Conservation (phyloP, 257 asterid species). For the Solanum gandarillasii region DNA sequence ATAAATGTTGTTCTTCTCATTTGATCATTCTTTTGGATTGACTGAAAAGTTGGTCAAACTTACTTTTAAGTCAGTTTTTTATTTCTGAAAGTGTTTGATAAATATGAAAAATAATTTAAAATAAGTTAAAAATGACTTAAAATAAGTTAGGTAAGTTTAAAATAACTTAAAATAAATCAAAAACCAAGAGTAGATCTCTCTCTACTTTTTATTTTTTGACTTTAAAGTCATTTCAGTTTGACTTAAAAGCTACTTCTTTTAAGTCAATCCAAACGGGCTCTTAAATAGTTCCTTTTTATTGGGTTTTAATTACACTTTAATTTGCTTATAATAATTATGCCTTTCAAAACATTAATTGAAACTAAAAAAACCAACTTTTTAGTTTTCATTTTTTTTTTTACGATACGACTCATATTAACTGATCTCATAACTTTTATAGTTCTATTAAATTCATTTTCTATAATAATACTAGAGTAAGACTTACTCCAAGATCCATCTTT, state of each 20-base stretch:
- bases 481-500: background rate
- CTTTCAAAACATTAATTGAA: background rate
- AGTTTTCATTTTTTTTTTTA: background rate
- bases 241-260: no score
- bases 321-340: background rate
- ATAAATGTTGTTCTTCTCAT: background rate
- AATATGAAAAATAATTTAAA: no score
- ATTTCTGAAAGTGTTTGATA: no score
- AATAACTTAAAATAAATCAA: no score
- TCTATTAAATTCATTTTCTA: background rate
- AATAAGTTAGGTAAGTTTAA: no score
- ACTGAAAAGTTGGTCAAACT: no score
- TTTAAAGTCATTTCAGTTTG: no score
- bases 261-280: no score
- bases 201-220: no score
- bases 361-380: background rate
- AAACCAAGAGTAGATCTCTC: no score
- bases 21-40: background rate
- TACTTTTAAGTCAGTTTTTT: no score
- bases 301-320: background rate
- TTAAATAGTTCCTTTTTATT: background rate
- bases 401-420: background rate
- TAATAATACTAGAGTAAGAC: background rate
- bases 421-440: background rate
- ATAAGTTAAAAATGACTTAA: no score